Evolutionary conservation across 1,139 yeast genomes (phyloP).

Genomic region (Suhomyces anneliseae): DNA sequence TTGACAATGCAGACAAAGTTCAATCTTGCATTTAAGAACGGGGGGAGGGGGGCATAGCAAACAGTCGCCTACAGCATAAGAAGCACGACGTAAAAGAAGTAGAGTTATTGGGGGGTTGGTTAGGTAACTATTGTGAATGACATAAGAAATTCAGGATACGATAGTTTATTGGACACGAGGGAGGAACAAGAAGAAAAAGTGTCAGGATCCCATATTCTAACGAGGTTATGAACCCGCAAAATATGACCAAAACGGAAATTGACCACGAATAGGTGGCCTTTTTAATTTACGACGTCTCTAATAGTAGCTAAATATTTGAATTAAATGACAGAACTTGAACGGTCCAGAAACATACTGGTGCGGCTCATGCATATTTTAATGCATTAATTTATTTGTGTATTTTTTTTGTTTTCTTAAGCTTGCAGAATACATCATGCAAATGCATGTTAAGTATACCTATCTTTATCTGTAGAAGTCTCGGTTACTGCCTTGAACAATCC

Average conservation of each 20-base stretch:
- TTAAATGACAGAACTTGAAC: constrained; percentile 1
- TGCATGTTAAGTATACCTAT: constrained; percentile 3
- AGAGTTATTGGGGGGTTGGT: too few relatives aligned
- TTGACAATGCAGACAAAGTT: background rate
- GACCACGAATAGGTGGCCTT: background rate
- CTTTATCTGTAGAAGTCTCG: constrained; percentile 5
- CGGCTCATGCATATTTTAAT: background rate
- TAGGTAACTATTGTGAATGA: too few relatives aligned
- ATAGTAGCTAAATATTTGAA: background rate
- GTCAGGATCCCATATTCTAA: background rate
- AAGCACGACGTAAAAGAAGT: too few relatives aligned
- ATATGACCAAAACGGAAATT: background rate
- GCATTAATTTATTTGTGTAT: background rate
- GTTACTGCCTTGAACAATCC: constrained; percentile 2
- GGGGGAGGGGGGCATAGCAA: background rate
- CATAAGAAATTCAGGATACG: too few relatives aligned
- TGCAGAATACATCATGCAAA: constrained; percentile 1
- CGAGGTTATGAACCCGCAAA: background rate
- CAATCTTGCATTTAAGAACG: background rate
- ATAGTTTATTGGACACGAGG: too few relatives aligned
- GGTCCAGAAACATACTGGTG: constrained; percentile 2
- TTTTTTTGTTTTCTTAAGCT: background rate
- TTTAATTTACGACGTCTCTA: background rate
- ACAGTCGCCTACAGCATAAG: too few relatives aligned
- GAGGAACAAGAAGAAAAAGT: background rate